Conservation (phyloP, 257 asterid species). For the Nyctanthes arbortristis region DNA sequence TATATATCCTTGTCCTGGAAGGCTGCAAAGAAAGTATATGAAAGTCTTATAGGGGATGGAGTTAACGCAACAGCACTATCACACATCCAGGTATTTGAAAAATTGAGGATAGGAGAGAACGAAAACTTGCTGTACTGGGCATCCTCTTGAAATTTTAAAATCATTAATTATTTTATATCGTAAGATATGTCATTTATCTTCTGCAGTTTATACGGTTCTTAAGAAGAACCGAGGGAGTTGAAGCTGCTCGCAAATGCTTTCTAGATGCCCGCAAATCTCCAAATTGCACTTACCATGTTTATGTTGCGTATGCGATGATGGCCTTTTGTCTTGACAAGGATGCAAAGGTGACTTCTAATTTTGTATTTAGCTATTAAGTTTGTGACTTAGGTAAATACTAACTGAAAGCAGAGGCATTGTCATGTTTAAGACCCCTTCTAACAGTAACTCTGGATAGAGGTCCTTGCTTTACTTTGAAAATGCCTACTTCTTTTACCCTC, state of each 20-base stretch:
- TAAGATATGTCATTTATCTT: slow-evolving; percentile 13
- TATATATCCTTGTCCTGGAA: slow-evolving; percentile 30
- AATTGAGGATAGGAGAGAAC: not conserved
- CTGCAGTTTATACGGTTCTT: slow-evolving; percentile 81
- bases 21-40: slow-evolving; percentile 89
- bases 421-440: slow-evolving; percentile 3
- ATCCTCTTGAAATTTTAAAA: slow-evolving; percentile 10
- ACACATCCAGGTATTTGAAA: slow-evolving; percentile 72
- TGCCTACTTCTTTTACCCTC: slow-evolving; percentile 1
- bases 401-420: not conserved
- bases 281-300: slow-evolving; percentile 93
- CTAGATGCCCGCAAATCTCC: slow-evolving; percentile 93
- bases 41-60: slow-evolving; percentile 85
- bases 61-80: slow-evolving; percentile 75
- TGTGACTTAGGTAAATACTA: not conserved
- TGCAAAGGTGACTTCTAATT: slow-evolving; percentile 70
- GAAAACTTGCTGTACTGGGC: not conserved
- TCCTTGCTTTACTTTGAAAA: not conserved
- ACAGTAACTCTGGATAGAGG: not conserved
- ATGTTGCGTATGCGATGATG: slow-evolving; percentile 97
- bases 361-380: not conserved
- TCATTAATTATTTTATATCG: slow-evolving; percentile 3
- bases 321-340: slow-evolving; percentile 97
- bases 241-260: slow-evolving; percentile 92
- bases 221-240: slow-evolving; percentile 96